phyloP scores from a whole-genome alignment of 805 yeast species.

The Candida palmyrensis region DNA sequence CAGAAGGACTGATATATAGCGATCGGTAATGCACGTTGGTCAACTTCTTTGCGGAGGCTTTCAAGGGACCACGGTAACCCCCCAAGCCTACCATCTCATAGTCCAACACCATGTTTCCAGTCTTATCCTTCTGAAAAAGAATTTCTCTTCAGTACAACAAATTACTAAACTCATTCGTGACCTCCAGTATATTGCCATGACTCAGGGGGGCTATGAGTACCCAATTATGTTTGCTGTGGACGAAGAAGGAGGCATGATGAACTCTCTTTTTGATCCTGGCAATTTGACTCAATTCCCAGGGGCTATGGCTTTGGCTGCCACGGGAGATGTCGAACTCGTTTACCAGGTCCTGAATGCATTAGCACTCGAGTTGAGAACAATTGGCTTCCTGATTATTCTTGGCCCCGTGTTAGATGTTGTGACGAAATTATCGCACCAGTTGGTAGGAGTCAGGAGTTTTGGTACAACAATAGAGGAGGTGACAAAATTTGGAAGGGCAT shows the following conservation, averaged over 20 bases:
- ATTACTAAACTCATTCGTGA: slow-evolving; percentile 46
- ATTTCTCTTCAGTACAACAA: slow-evolving; percentile 45
- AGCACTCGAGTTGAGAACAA: slow-evolving; percentile 46
- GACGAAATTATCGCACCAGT: slow-evolving; percentile 49
- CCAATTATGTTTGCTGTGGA: slow-evolving; percentile 57
- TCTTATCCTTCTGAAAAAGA: slow-evolving; percentile 47
- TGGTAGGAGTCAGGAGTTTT: slow-evolving; percentile 57
- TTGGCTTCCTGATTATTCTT: slow-evolving; percentile 51
- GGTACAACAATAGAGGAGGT: slow-evolving; percentile 60
- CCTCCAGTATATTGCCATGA: slow-evolving; percentile 49
- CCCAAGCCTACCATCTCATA: slow-evolving; percentile 49
- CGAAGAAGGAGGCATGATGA: slow-evolving; percentile 62
- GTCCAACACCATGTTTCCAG: slow-evolving; percentile 47
- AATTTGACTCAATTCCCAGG: slow-evolving; percentile 56
- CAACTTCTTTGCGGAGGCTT: slow-evolving; percentile 58
- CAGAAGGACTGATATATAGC: background rate
- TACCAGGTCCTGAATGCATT: slow-evolving; percentile 50
- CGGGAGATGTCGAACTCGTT: slow-evolving; percentile 44
- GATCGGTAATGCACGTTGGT: slow-evolving; percentile 26
- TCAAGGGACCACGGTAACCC: slow-evolving; percentile 48
- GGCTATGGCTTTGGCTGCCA: slow-evolving; percentile 59
- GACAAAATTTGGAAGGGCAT: slow-evolving; percentile 46
- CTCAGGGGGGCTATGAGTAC: slow-evolving; percentile 41
- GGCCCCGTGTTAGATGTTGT: slow-evolving; percentile 64
- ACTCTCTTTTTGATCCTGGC: slow-evolving; percentile 49